Base-by-base conservation (phyloP, 169 alveolate species). In the Perkinsus chesapeaki region DNA sequence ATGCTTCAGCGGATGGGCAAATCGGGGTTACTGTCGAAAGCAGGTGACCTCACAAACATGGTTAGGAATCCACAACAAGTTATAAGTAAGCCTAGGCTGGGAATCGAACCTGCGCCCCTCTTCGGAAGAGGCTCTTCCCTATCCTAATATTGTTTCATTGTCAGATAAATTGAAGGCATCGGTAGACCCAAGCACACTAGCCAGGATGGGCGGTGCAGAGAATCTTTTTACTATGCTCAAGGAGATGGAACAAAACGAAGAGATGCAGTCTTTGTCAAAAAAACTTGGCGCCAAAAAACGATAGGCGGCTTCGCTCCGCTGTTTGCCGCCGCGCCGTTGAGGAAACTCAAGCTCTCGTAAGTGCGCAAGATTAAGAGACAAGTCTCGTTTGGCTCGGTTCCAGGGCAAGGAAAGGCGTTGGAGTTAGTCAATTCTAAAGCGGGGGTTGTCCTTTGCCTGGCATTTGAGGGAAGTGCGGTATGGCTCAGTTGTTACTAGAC, bases 1-100 rank as follows among this genome's bases (percentile, higher is more conserved):
- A 97, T 98, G 96, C 97, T 98, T 27, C 96, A 94, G n/a, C 96
- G 96, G 95, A 95, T 98, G 95, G 98, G 98, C 3, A 96, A 96
- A 73, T 82, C 96, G 82, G 96, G 95, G 12, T 94, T 97, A 72
- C 97, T 97, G 36, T 96, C 96, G 92, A 94, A 94, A 39, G 94
- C 93, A 39, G 97, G 96, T 73, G 98, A 96, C 91, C 93, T 97
- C 94, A 93, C 96, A 3, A 92, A 96, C 91, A 94, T 98, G 48
- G 95, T 95, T 94, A 96, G 98, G 95, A 98, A 98, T 96, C 98
- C 99, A 37, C 39, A 94, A 39, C 96, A 96, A 93, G 93, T 97
- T 73, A 95, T 96, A 95, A 95, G 94, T 93, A 95, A 96, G 93
- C 94, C 31, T n/a, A n/a, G n/a, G n/a, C n/a, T n/a, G n/a, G n/a